Percentiles rank a stretch among this genome's conserved stretches.
These are phyloP conservation scores for Carex kokanica DNA, from an alignment of 176 grass and related monocot species.

Conservation along the genomic window DNA sequence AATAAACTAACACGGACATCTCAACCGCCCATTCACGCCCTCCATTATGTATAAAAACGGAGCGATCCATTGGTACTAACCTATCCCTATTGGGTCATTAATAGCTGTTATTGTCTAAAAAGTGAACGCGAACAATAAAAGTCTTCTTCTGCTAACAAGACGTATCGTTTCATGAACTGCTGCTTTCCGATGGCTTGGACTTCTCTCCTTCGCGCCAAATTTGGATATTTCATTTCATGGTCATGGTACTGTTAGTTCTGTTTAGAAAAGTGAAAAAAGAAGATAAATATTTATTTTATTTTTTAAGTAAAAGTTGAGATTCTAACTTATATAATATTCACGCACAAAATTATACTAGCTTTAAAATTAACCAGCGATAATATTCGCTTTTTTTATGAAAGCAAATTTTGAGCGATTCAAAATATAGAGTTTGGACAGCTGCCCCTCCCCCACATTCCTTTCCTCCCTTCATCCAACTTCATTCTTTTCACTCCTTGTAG, in stretches of 20 bases:
- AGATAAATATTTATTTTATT: no score
- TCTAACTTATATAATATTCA: no score
- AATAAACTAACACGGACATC: slow-evolving; percentile 22
- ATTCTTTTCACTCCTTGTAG: no score
- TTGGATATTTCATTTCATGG: neutral
- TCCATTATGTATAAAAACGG: neutral
- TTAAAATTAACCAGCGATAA: no score
- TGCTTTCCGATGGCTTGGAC: neutral
- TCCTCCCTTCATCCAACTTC: no score
- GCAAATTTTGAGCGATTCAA: no score
- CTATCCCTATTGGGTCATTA: neutral
- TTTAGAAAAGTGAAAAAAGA: neutral
- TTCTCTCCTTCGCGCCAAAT: neutral
- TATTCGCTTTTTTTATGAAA: no score
- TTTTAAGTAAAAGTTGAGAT: no score
- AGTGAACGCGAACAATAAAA: neutral
- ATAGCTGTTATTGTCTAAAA: neutral
- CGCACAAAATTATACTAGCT: no score
- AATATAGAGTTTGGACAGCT: no score
- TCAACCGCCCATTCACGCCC: slow-evolving; percentile 1
- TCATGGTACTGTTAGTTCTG: neutral
- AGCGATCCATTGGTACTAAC: neutral
- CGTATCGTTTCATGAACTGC: neutral
- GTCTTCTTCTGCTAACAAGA: neutral
- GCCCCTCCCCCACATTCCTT: no score